Evolutionary conservation across 345 rosid genomes (phyloP).

Genomic region (Gossypium raimondii): DNA sequence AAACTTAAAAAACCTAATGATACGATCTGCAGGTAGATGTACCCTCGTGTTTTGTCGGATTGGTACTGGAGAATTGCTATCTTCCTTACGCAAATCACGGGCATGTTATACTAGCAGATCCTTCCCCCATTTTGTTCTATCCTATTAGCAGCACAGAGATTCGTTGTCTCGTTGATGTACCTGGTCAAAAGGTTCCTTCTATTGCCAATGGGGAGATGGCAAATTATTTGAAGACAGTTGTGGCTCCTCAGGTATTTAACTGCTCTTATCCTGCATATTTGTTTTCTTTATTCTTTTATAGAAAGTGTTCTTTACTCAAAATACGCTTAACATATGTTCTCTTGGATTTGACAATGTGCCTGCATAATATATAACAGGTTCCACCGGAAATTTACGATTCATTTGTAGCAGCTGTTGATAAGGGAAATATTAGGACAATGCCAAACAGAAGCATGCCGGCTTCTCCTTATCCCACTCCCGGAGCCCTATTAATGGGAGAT

Average conservation of each 20-base stretch:
- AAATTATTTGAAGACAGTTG: constrained; percentile 35
- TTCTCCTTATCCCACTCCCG: constrained; percentile 44
- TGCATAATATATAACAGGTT: constrained; percentile 25
- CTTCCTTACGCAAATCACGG: constrained; percentile 59
- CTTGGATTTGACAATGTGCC: not conserved
- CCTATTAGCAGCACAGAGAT: constrained; percentile 54
- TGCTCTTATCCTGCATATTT: not conserved
- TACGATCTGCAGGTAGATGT: constrained; percentile 44
- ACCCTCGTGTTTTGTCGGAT: constrained; percentile 58
- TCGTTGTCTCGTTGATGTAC: constrained; percentile 48
- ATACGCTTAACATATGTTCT: not conserved
- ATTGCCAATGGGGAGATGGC: constrained; percentile 47
- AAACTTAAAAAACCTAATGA: not conserved
- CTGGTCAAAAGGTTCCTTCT: constrained; percentile 48
- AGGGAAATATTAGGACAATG: constrained; percentile 47
- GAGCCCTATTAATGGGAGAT: constrained; percentile 49
- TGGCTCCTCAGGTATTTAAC: constrained; percentile 42
- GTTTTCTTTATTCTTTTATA: not conserved
- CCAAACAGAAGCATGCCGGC: constrained; percentile 57
- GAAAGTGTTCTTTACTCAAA: not conserved
- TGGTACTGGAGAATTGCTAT: constrained; percentile 58
- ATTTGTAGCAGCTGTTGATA: constrained; percentile 40
- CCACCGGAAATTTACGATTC: constrained; percentile 40
- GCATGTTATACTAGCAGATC: constrained; percentile 50
- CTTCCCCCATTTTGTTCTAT: constrained; percentile 56